Evolutionary conservation across 306 rosid species (phyloP), one percentile per base, ranked within the genome.

Genomic region (Cucumis hystrix): DNA sequence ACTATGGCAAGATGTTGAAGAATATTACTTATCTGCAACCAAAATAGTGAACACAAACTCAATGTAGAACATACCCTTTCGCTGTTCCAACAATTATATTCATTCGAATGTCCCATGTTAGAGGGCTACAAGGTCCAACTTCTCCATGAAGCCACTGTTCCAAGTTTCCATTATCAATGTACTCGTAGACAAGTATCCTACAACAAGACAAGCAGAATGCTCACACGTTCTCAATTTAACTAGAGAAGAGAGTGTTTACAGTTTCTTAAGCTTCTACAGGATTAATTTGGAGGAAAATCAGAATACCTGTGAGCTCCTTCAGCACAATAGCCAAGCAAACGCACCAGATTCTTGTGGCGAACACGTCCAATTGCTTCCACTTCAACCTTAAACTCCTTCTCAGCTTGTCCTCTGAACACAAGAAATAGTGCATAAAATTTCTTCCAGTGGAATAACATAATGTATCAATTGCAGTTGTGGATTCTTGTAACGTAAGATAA

Each of bases 361-460:
- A 88, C 92, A 33, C 92, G 87, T 33, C 92, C 92, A 81, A 88
- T 88, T 39, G 89, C 92, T 84, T 88, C 92, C 67, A 88, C 92
- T 81, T 86, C 92, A 40, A 86, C 92, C 84, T 86, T 86, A 80
- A 88, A 88, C 84, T 88, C 89, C 83, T 78, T 88, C 86, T 88
- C 92, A 41, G 90, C 92, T 80, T 88, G 92, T 77, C 92, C 90
- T 80, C 92, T 88, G 66, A 67, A 54, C 39, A 76, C 68, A 75
- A 47, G 18, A 23, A 52, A 72, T 40, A 57, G n/a, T 59, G 20
- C 56, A 35, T 58, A n/a, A 67, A 49, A 10, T 16, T 49, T 69
- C n/a, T 43, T 43, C 39, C 20, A 35, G 49, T 35, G 33, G 4
- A n/a, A 5, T 51, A 65, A 17, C 72, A 16, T 4, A 37, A 65